Evolutionary conservation across 2,329 filamentous ascomycete species (phyloP), one percentile per base, ranked within the genome.

Genomic region (Blastomyces percursus): DNA sequence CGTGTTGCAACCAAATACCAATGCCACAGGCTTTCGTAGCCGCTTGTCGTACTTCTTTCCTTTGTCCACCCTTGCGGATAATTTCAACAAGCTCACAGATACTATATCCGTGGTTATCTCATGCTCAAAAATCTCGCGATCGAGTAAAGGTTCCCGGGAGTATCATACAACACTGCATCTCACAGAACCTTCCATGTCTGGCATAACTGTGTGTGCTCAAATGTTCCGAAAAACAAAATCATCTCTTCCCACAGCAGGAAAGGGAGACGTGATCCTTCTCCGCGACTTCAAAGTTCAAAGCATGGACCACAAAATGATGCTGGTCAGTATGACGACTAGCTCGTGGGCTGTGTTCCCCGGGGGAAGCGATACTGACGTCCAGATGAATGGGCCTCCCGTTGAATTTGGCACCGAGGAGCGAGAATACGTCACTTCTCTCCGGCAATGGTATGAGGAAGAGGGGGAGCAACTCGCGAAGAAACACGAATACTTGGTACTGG

Each of bases 241-340:
- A 44, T 73, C 73, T 1, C 68, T 81, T 16, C 79, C 79, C 21
- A 63, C 65, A 4, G 59, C 74, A 19, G 64, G 63, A 8, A 69
- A 73, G 64, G 79, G 78, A 14, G 75, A 79, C 64, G 71, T 73
- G 2, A 68, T 81, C 42, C 68, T 81, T 1, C 71, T 81, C 9
- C 74, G 78, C 16, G 73, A 79, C 63, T 78, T 81, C 67, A 75
- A 76, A 63, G 76, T 80, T 9, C 72, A 75, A 50, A 77, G 70
- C 63, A 69, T 73, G 58, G 70, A 77, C 16, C 73, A 75, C 64
- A 72, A 71, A 7, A 68, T 77, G 60, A 73, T 74, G 63, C 71
- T 81, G 2, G 65, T 77, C 58, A 79, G 76, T 65, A 71, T 69
- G 2, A 71, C 76, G 14, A 71, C 71, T 19, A 80, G 78, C 63